Conservation (phyloP, 352 stramenopile genomes). For the Phytophthora capsici region DNA sequence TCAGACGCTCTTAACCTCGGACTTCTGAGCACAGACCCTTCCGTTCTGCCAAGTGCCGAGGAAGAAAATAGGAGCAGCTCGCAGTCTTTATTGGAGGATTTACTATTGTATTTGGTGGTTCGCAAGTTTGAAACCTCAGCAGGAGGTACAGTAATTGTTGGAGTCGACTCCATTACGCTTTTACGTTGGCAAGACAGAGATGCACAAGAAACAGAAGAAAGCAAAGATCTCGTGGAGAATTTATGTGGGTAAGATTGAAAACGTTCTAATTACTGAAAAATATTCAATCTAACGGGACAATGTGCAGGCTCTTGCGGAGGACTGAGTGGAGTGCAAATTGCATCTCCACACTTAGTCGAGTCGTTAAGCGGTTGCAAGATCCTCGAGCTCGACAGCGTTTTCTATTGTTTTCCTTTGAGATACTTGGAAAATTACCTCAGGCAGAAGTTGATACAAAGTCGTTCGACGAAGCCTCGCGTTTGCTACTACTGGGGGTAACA, state of each 20-base stretch:
- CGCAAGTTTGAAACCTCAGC: constrained; percentile 20
- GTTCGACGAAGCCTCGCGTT: constrained; percentile 29
- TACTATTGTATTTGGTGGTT: constrained; percentile 38
- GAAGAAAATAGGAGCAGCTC: constrained; percentile 13
- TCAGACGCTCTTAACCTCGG: constrained; percentile 8
- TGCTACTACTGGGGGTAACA: constrained; percentile 58
- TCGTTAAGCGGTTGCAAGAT: constrained; percentile 43
- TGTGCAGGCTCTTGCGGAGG: constrained; percentile 27
- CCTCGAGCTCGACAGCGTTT: constrained; percentile 47
- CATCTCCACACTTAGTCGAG: constrained; percentile 16
- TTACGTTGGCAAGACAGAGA: constrained; percentile 12
- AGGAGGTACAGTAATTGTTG: constrained; percentile 16
- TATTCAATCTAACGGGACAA: neutral
- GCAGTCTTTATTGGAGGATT: constrained; percentile 40
- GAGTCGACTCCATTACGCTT: constrained; percentile 1
- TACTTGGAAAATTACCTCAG: constrained; percentile 15
- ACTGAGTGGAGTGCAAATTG: constrained; percentile 26
- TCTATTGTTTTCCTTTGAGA: constrained; percentile 40
- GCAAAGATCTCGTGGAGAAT: constrained; percentile 4
- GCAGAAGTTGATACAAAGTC: constrained; percentile 22
- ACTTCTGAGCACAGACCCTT: constrained; percentile 17
- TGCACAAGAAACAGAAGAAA: constrained; percentile 6
- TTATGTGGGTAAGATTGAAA: constrained; percentile 18
- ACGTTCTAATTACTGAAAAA: no score
- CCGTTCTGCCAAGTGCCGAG: constrained; percentile 2